These are phyloP conservation scores for Alternaria longipes DNA, from an alignment of 2,329 filamentous ascomycete species.

Conservation along the genomic window DNA sequence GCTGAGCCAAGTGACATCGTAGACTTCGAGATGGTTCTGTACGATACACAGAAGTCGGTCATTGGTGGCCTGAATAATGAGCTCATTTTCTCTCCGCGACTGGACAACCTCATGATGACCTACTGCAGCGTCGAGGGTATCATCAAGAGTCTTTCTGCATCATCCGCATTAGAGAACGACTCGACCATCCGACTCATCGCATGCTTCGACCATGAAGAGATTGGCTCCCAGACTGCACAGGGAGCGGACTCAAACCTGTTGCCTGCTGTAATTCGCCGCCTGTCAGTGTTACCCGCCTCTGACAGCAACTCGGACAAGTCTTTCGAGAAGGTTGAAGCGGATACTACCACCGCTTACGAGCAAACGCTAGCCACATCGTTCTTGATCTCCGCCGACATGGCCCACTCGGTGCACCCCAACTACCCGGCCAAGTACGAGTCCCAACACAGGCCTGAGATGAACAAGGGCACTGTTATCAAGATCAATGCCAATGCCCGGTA, in stretches of 20 bases:
- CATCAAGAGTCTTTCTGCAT: conserved; percentile 76
- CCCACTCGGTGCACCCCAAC: conserved; percentile 95
- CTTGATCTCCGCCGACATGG: conserved; percentile 96
- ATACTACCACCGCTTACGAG: conserved; percentile 83
- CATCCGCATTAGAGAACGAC: conserved; percentile 75
- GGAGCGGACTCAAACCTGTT: conserved; percentile 93
- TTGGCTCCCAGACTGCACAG: conserved; percentile 90
- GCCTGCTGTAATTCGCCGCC: conserved; percentile 83
- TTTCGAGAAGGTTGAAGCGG: conserved; percentile 68
- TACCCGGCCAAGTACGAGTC: conserved; percentile 91
- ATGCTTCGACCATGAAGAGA: conserved; percentile 98
- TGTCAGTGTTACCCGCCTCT: conserved; percentile 78
- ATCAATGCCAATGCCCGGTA: conserved; percentile 98
- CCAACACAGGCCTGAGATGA: conserved; percentile 92
- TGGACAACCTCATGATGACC: conserved; percentile 97
- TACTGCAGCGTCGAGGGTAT: conserved; percentile 89
- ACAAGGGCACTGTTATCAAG: conserved; percentile 96
- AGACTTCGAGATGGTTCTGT: conserved; percentile 97
- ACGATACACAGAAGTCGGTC: conserved; percentile 90
- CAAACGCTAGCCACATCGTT: conserved; percentile 92
- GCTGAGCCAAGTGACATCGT: conserved; percentile 76
- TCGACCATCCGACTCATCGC: conserved; percentile 87
- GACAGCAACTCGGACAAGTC: conserved; percentile 68
- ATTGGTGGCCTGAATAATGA: conserved; percentile 92
- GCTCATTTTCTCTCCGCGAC: conserved; percentile 92